Evolutionary conservation across 2,329 filamentous ascomycete genomes (phyloP).

Genomic region (Raffaelea ambrosiae): DNA sequence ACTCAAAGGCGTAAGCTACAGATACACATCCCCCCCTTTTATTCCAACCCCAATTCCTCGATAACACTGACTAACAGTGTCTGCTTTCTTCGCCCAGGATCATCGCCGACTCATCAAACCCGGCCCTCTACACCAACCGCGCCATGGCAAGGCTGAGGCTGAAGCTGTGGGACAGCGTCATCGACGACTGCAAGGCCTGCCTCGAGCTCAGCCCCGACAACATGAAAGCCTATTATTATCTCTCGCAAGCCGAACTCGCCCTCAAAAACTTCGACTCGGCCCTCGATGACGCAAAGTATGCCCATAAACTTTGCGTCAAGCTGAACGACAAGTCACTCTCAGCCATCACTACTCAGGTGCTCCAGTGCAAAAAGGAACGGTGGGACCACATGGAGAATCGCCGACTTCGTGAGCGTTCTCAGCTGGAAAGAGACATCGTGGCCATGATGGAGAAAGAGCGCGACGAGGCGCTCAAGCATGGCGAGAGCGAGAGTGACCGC

Average conservation of each 20-base stretch:
- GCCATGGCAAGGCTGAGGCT: conserved; percentile 75
- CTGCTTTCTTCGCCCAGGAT: conserved; percentile 59
- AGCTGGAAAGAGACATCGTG: conserved; percentile 53
- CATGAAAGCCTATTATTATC: conserved; percentile 78
- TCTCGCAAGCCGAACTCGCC: conserved; percentile 74
- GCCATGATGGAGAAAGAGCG: conserved; percentile 39
- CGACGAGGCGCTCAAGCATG: conserved; percentile 28
- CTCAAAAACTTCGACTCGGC: conserved; percentile 67
- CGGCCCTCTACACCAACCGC: conserved; percentile 80
- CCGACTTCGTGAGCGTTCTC: conserved; percentile 44
- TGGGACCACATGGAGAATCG: conserved; percentile 70
- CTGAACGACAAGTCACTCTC: conserved; percentile 58
- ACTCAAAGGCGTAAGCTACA: conserved; percentile 57
- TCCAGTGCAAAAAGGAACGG: conserved; percentile 74
- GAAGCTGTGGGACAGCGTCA: conserved; percentile 61
- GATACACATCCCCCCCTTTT: background rate
- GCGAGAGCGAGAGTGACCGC: conserved; percentile 37
- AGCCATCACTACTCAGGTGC: conserved; percentile 63
- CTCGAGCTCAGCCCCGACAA: conserved; percentile 57
- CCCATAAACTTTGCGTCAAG: conserved; percentile 60
- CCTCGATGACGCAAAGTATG: conserved; percentile 57
- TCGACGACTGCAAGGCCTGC: conserved; percentile 68
- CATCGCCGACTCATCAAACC: conserved; percentile 67
- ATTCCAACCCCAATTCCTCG: background rate
- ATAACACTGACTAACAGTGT: too few species aligned